These are phyloP conservation scores for Neonectria coccinea DNA, from an alignment of 2,329 filamentous ascomycete species.

Conservation along the genomic window DNA sequence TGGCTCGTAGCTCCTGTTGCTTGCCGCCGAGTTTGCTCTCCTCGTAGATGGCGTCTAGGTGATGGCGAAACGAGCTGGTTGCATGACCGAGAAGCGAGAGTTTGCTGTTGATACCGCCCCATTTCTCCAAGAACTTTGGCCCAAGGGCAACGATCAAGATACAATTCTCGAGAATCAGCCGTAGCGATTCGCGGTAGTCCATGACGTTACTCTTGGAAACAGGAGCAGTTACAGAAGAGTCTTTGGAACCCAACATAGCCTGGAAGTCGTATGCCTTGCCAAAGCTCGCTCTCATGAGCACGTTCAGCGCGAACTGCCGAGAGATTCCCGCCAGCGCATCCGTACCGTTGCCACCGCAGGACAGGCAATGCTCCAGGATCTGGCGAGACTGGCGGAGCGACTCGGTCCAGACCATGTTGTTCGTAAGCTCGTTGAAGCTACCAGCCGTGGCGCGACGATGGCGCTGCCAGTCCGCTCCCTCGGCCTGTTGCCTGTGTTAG, in stretches of 20 bases:
- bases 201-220: background rate
- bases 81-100: background rate
- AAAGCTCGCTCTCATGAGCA: background rate
- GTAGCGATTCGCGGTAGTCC: conserved; percentile 1
- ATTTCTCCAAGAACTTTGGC: background rate
- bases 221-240: background rate
- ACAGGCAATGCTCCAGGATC: background rate
- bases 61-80: background rate
- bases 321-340: background rate
- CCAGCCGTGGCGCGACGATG: background rate
- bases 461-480: background rate
- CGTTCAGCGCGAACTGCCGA: background rate
- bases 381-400: background rate
- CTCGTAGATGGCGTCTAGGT: background rate
- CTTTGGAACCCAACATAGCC: background rate
- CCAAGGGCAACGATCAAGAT: background rate
- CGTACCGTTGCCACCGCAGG: background rate
- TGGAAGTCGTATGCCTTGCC: background rate
- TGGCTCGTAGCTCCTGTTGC: background rate
- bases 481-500: background rate
- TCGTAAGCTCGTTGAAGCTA: conserved; percentile 2
- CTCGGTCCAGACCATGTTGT: background rate
- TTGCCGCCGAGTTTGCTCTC: background rate
- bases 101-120: background rate
- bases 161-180: background rate